phyloP scores from a whole-genome alignment of 2,329 filamentous ascomycete species.

The Capronia coronata region DNA sequence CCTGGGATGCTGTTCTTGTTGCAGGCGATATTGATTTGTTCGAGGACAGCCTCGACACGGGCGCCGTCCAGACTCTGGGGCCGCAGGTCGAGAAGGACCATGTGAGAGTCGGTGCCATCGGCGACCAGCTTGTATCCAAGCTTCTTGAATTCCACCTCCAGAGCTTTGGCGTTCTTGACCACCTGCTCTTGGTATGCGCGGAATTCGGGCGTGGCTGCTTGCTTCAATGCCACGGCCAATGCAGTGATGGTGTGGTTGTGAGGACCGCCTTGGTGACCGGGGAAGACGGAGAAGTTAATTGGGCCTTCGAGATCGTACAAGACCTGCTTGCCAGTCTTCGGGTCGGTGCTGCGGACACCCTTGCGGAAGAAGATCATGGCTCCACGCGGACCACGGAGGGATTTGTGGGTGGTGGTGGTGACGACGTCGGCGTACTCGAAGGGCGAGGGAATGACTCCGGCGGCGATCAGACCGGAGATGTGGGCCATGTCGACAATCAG shows the following conservation, averaged over 20 bases:
- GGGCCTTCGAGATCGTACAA: conserved; percentile 90
- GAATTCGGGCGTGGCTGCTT: conserved; percentile 86
- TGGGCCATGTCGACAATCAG: conserved; percentile 97
- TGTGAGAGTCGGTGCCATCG: conserved; percentile 94
- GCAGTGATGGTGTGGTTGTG: conserved; percentile 99
- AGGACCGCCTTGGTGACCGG: conserved; percentile 94
- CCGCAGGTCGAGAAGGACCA: conserved; percentile 92
- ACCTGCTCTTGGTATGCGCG: conserved; percentile 90
- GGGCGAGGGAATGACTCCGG: conserved; percentile 85
- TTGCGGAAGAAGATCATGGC: conserved; percentile 99
- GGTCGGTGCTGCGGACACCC: conserved; percentile 80
- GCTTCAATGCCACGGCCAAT: conserved; percentile 87
- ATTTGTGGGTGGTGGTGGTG: conserved; percentile 99
- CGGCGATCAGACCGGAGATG: conserved; percentile 92
- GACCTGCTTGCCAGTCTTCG: conserved; percentile 83
- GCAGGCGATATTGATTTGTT: conserved; percentile 89
- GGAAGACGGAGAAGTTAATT: conserved; percentile 99
- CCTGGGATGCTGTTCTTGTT: conserved; percentile 99
- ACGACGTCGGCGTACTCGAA: conserved; percentile 93
- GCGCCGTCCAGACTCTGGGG: conserved; percentile 82
- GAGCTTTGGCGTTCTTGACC: conserved; percentile 83
- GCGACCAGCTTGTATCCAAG: conserved; percentile 92
- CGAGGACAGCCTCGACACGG: conserved; percentile 80
- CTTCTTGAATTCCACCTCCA: conserved; percentile 63
- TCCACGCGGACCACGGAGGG: conserved; percentile 89